A percentile compares a stretch with the other conserved stretches of the same genome.
These are phyloP conservation scores for Rhodotorula sp. DNA, from an alignment of 1,284 basidiomycete species.

Conservation along the genomic window DNA sequence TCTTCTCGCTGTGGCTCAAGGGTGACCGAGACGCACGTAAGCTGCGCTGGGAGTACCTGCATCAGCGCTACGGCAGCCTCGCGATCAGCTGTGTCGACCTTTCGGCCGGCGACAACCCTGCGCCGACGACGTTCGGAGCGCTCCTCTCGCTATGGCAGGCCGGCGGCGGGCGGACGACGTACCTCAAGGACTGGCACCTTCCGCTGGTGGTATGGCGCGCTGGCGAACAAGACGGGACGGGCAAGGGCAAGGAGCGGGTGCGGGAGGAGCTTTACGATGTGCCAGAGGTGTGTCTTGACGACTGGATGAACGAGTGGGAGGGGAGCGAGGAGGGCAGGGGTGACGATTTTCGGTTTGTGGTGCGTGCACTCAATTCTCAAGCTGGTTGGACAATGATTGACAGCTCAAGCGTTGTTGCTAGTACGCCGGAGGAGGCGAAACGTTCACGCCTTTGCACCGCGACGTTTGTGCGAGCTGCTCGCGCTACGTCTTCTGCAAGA, in stretches of 20 bases:
- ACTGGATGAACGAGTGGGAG: conserved; percentile 57
- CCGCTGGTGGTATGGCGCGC: conserved; percentile 38
- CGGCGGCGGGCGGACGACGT: conserved; percentile 49
- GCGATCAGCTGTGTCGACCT: conserved; percentile 14
- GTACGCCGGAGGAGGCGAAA: conserved; percentile 55
- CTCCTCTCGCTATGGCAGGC: conserved; percentile 53
- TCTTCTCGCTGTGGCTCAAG: not conserved
- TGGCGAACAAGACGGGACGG: not conserved
- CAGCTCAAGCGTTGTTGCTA: conserved; percentile 6
- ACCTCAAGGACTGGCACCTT: conserved; percentile 63
- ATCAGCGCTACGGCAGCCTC: conserved; percentile 14
- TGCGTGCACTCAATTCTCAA: not conserved
- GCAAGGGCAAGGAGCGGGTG: conserved; percentile 5
- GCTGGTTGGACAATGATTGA: conserved; percentile 1
- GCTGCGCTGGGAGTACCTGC: conserved; percentile 13
- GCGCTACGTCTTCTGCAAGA: not conserved
- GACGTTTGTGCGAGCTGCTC: conserved; percentile 54
- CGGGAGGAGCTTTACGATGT: conserved; percentile 54
- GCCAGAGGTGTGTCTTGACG: conserved; percentile 56
- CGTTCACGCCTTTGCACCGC: conserved; percentile 56
- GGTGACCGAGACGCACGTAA: not conserved
- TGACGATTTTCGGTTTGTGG: conserved; percentile 51
- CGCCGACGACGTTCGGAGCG: conserved; percentile 48
- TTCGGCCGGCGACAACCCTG: not conserved
- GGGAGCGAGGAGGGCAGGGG: not conserved